Evolutionary conservation across 352 stramenopile species (phyloP), one percentile per base, ranked within the genome.

Genomic region (Phytophthora citrophthora): DNA sequence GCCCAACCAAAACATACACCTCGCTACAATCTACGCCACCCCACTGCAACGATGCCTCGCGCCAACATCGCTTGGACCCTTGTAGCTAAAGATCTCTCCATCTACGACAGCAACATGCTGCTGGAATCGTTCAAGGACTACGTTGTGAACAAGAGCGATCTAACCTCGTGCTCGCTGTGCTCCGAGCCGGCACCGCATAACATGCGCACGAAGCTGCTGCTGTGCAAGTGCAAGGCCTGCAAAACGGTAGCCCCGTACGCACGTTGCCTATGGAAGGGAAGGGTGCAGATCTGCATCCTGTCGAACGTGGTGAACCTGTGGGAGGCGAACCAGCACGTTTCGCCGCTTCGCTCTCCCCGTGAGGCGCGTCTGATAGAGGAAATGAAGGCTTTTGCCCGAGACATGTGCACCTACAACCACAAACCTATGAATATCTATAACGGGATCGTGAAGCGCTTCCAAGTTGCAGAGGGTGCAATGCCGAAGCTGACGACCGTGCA

Each of bases 251-350:
- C 29, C 2, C 48, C 39, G 1, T 44, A 55, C 23, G 48, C 46
- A 3, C 31, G 57, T 26, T 59, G 47, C 8, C 39, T 16, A 8
- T 59, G 57, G 39, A 48, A 31, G 15, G 29, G 36, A 5, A 58
- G 48, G 31, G 38, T 53, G 24, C 46, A 64, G 27, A 9, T 38
- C 4, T 57, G 56, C 29, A 38, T 24, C 11, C 15, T 52, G 39
- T n/a, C 40, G 20, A 52, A 65, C 47, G 47, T 53, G 38, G 29
- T 59, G 23, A 65, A 39, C 27, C 4, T 54, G 1, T 65, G 2
- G 26, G 47, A 57, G 38, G 38, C 13, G 9, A 10, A 18, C 27
- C 23, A 49, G 16, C 43, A 67, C 36, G 7, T 56, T 18, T 61
- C 43, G 3, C 32, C 5, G 1, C 31, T 58, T 18, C 41, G 3